Evolutionary conservation across 768 basidiomycete genomes (phyloP), one percentile per base, ranked within the genome.

Genomic region (Russula foetens): DNA sequence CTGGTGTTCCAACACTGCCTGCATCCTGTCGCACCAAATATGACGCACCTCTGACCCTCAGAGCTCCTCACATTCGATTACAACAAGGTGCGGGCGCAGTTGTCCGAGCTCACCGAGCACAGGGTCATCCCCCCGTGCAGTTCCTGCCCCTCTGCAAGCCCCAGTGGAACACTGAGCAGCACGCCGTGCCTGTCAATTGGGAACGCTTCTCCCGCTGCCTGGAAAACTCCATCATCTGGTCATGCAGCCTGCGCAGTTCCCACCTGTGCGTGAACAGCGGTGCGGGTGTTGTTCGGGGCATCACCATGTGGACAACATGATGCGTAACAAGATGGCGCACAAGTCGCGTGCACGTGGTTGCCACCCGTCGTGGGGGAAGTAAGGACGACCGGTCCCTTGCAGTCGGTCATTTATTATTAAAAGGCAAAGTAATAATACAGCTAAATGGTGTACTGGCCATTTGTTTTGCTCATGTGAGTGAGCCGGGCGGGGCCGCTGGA

Each of bases 221-320:
- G 53, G 39, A 2, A 7, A n/a, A 12, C 62, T 65, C 7, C 56
- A 26, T 3, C 64, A 52, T 7, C 33, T 65, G 19, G 21, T 65
- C 52, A 26, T 65, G 8, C 64, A 65, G 29, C 64, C 64, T 1
- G 45, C 56, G 4, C 61, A 53, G 44, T 46, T 65, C 7, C 64
- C 64, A 5, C 64, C 56, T 0, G 49, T 47, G 26, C 64, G 61
- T 0, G 64, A 65, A 28, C 57, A 63, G 38, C 31, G 51, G 19
- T 65, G 64, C 33, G 64, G 64, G 7, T 65, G 61, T 33, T 65
- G 64, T 50, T 63, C 64, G 19, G 64, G 64, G 38, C 63, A 65
- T 31, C 63, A 63, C 26, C 56, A 62, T 29, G 57, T 63, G 8
- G 56, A 56, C 28, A 62, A 65, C 4, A 65, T 63, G 64, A 58